A percentile compares a stretch with the other conserved stretches of the same genome.
phyloP scores from a whole-genome alignment of 805 yeast genomes.

The Starmerella apis region DNA sequence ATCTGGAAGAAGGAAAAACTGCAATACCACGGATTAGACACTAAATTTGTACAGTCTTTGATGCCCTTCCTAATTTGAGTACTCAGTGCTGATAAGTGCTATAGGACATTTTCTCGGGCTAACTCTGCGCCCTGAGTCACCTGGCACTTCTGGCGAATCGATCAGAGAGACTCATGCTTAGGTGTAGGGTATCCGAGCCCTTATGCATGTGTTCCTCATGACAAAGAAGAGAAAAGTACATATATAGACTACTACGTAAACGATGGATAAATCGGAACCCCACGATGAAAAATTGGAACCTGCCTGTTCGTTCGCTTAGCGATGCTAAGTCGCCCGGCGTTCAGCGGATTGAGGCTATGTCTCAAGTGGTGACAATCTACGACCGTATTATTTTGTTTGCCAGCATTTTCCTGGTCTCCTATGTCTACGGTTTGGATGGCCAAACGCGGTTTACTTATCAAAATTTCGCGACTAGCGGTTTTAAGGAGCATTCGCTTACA shows the following conservation, averaged over 20 bases:
- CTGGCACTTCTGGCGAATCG: too few species aligned
- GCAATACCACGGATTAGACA: too few species aligned
- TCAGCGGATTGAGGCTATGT: constrained; percentile 44
- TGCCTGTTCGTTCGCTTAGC: constrained; percentile 1
- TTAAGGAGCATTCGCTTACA: constrained; percentile 44
- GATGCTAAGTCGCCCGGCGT: constrained; percentile 37
- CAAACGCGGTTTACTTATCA: constrained; percentile 45
- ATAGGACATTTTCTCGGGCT: too few species aligned
- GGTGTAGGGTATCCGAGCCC: not conserved
- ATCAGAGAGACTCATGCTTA: not conserved
- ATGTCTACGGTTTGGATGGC: constrained; percentile 53
- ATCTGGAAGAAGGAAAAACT: too few species aligned
- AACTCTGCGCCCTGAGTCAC: too few species aligned
- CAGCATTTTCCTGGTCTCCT: constrained; percentile 44
- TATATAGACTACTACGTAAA: not conserved
- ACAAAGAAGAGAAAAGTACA: not conserved
- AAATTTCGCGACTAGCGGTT: constrained; percentile 46
- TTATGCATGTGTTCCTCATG: not conserved
- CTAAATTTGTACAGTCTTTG: too few species aligned
- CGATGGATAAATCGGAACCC: not conserved
- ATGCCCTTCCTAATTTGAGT: too few species aligned
- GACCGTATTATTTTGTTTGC: constrained; percentile 39
- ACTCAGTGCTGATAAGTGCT: too few species aligned
- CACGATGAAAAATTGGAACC: constrained; percentile 1
- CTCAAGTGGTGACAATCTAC: constrained; percentile 38